Evolutionary conservation across 768 basidiomycete species (phyloP), one percentile per base, ranked within the genome.

Genomic region (Terana coerulea): DNA sequence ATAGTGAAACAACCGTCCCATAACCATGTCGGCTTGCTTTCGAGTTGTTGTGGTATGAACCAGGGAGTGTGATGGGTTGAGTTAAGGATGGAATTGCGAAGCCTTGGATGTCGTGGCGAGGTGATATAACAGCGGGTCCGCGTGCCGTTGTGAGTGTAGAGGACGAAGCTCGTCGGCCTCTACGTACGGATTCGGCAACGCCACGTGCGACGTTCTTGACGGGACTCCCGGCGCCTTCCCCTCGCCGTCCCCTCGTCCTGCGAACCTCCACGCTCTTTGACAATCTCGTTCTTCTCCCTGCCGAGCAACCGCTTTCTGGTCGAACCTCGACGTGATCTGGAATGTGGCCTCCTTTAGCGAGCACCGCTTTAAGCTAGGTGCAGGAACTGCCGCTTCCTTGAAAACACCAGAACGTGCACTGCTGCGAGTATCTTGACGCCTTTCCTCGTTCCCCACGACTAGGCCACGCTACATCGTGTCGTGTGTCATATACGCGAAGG

Each of bases 1-100:
- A 60, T 89, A 93, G 67, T 95, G 94, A 29, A 85, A 69, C 15
- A 97, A 67, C 67, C 83, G 80, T 59, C 91, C 94, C 29, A 90
- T 72, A 75, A 84, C 59, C 60, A 62, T 64, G 33, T 30, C 46
- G 47, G 21, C n/a, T 24, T 22, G 19, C 7, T 21, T 47, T 10
- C 17, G 40, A 6, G 25, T 24, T 2, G 37, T 5, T 22, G 43
- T 39, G 36, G n/a, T 28, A 28, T 15, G 17, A 14, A 22, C 21
- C 12, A 46, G 12, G 28, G 43, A 21, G 35, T 46, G 21, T 3
- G 43, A 9, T 3, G 30, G 31, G 5, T n/a, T 31, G 19, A 35
- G 37, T 22, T 43, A 42, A 25, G 15, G 24, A 36, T 22, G 29
- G 10, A 11, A 19, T 36, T 19, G 12, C 17, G n/a, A 35, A 26